A percentile compares a stretch with the other conserved stretches of the same genome.
Conservation (phyloP, 108 stramenopile species). For the Cyclotella distinguenda region DNA sequence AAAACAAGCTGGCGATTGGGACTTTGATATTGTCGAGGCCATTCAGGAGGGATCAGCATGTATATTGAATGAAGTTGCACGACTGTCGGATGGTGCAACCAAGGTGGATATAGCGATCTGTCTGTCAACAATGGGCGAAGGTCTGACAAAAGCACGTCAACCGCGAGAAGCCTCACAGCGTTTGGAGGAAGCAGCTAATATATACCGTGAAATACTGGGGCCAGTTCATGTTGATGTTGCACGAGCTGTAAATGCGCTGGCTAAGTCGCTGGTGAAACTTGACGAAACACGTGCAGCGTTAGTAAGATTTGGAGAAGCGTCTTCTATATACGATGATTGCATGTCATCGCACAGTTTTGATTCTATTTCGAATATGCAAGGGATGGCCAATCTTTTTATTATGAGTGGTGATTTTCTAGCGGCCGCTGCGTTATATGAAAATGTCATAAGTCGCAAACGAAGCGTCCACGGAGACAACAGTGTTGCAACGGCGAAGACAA, state of each 20-base stretch:
- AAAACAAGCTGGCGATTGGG: slow-evolving; percentile 12
- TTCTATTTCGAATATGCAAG: slow-evolving; percentile 81
- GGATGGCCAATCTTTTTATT: slow-evolving; percentile 74
- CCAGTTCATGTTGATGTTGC: slow-evolving; percentile 67
- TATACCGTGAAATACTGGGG: slow-evolving; percentile 73
- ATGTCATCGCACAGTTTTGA: slow-evolving; percentile 77
- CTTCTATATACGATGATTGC: slow-evolving; percentile 80
- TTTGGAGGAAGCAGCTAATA: slow-evolving; percentile 72
- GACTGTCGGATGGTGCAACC: slow-evolving; percentile 51
- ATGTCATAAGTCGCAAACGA: slow-evolving; percentile 76
- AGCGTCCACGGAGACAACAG: slow-evolving; percentile 71
- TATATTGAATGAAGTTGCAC: slow-evolving; percentile 67
- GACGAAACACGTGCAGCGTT: slow-evolving; percentile 75
- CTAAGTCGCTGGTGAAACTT: slow-evolving; percentile 76
- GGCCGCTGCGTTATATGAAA: slow-evolving; percentile 81
- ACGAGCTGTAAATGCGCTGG: slow-evolving; percentile 67
- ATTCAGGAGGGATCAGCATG: slow-evolving; percentile 74
- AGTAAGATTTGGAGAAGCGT: slow-evolving; percentile 79
- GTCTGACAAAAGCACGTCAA: slow-evolving; percentile 71
- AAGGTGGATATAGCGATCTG: slow-evolving; percentile 77
- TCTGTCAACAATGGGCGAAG: slow-evolving; percentile 83
- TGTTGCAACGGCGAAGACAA: slow-evolving; percentile 79
- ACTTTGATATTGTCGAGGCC: slow-evolving; percentile 60
- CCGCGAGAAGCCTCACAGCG: slow-evolving; percentile 77
- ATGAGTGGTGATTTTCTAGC: slow-evolving; percentile 80